Conservation (phyloP, 495 filamentous ascomycete species). For the Penicillium simplicissimum region DNA sequence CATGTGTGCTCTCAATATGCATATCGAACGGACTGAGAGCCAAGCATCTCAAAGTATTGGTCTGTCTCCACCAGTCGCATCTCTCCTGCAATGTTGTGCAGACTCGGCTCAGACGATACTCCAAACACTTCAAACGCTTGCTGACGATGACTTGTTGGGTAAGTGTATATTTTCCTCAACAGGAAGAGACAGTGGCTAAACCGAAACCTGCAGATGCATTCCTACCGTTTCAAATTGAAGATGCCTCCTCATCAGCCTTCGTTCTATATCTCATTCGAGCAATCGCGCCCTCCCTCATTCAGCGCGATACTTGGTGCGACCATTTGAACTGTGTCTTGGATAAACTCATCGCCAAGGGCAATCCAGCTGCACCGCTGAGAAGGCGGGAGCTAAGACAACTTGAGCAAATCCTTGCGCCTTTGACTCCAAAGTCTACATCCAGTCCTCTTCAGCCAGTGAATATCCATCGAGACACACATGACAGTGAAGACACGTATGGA, state of each 20-base stretch:
- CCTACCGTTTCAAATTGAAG: constrained; percentile 36
- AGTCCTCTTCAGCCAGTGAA: not conserved
- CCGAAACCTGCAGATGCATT: constrained; percentile 26
- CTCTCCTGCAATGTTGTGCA: constrained; percentile 34
- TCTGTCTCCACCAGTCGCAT: constrained; percentile 27
- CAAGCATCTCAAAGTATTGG: constrained; percentile 23
- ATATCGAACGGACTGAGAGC: constrained; percentile 29
- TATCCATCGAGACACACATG: constrained; percentile 6
- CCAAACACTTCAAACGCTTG: constrained; percentile 32
- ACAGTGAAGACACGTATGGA: constrained; percentile 17
- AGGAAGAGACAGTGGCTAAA: too few relatives aligned
- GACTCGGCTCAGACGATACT: constrained; percentile 37
- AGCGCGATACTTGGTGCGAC: constrained; percentile 29
- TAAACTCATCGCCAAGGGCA: constrained; percentile 30
- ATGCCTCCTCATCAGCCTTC: constrained; percentile 36
- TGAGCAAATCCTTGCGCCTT: constrained; percentile 30
- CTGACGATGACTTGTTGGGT: constrained; percentile 36
- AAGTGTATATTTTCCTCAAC: too few relatives aligned
- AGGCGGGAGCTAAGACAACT: constrained; percentile 28
- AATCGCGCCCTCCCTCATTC: constrained; percentile 28
- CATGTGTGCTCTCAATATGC: constrained; percentile 37
- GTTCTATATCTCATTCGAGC: constrained; percentile 33
- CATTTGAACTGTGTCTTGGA: constrained; percentile 29
- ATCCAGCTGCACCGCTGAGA: constrained; percentile 28
- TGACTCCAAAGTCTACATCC: constrained; percentile 23